Evolutionary conservation across 805 yeast species (phyloP), one percentile per base, ranked within the genome.

Genomic region (Dipodascus geniculatus): DNA sequence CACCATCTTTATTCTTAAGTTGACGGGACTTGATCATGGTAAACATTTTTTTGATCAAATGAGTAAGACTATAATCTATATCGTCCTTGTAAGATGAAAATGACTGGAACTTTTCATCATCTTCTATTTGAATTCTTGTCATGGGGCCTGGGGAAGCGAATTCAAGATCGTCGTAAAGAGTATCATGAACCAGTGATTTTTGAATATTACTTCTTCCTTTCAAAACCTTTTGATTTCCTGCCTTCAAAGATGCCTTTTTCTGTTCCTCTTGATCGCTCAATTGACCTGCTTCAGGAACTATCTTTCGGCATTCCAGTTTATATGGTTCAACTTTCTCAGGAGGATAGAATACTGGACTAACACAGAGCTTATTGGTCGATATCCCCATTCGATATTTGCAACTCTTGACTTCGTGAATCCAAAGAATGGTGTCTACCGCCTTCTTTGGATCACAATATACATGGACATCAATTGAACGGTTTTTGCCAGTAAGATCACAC

Each of bases 401-500:
- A 0, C 83, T 78, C 53, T 71, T 73, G 31, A 72, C 66, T 63
- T 83, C 89, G 50, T 67, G 67, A 2, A 80, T 71, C 61, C 74
- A 74, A 8, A 68, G 53, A 19, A 69, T 65, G 9, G 62, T 62
- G 49, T 63, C 63, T 2, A 58, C 60, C 23, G 56, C 56, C 19
- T 62, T 60, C 11, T 61, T 59, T 2, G 73, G 72, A 55, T 76
- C 77, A 64, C 91, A 85, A 35, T 72, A 69, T 62, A 78, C 83
- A 51, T 74, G 75, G 3, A 85, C 67, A 54, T 82, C 85, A 2
- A 78, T 69, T 2, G 71, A 62, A 52, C 91, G 72, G 1, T 77
- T 77, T 23, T 67, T 63, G 1, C 72, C 72, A 0, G 86, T 82
- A 49, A 80, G 63, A 59, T 81, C 86, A 66, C 93, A 85, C 2